Base-by-base conservation (phyloP, 202 grass and related monocot species). In the Setaria viridis region DNA sequence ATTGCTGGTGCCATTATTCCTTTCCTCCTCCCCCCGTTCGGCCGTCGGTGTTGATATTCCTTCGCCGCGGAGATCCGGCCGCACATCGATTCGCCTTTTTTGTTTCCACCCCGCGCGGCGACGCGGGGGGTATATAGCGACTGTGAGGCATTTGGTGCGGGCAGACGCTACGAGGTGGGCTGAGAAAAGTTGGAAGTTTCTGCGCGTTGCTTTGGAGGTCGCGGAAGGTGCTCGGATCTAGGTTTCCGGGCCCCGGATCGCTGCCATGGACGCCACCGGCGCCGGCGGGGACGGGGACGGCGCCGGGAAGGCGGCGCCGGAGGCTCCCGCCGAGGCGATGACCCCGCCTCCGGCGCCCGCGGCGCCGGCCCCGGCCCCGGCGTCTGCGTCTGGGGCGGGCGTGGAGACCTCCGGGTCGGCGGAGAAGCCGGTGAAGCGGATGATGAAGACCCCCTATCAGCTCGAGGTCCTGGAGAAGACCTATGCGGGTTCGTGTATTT, bases 401-500 rank as follows among this genome's bases (percentile, higher is more conserved):
- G 37, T 55, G 13, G 68, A 35, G 0, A 63, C 89, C 19, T 91
- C 89, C 11, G 85, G 83, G 12, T 85, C 88, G 15, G 80, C 76
- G 14, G 88, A 92, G 79, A 93, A 94, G 74, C 80, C 90, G 41
- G 65, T 82, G 7, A 99, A 99, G 56, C 89, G 97, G 53, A 93
- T 94, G 92, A 99, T 99, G 97, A 99, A 99, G 87, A 99, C 82
- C 56, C 97, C 97, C 34, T 96, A 96, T 80, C 97, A 99, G 85
- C 91, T 99, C 43, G 94, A 99, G 75, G 78, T 99, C n/a, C 87
- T 99, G 33, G 94, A 99, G 70, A 91, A 90, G 30, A 99, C 97
- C 21, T 99, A 96, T 72, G 85, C 85, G 37, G 88, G 97, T 99
- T 65, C 32, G 85, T 71, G 19, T 10, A 67, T 90, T 89, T 70